These are phyloP conservation scores for Rhynchospora breviuscula DNA, from an alignment of 176 grass and related monocot genomes.

Conservation along the genomic window DNA sequence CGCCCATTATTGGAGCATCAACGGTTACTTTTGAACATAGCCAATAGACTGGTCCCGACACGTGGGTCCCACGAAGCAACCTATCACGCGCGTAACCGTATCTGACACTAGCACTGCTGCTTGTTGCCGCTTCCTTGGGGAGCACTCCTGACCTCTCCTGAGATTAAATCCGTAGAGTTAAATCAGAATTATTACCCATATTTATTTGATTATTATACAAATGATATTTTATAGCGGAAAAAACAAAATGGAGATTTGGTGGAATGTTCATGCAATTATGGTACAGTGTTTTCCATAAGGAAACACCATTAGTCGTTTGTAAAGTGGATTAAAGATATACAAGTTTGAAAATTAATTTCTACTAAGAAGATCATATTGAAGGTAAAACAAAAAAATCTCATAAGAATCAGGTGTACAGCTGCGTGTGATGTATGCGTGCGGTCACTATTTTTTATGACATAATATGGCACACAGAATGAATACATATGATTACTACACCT, in stretches of 20 bases:
- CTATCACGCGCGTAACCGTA: not conserved
- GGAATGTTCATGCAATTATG: not conserved
- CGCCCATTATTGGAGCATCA: not conserved
- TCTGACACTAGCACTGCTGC: not conserved
- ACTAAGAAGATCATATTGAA: no score
- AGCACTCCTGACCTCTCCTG: not conserved
- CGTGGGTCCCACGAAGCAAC: not conserved
- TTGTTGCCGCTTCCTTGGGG: not conserved
- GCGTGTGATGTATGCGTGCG: not conserved
- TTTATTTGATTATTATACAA: not conserved
- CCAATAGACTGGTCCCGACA: no score
- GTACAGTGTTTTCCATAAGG: no score
- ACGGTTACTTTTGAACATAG: not conserved
- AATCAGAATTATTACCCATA: not conserved
- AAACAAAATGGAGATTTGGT: not conserved
- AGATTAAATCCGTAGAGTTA: not conserved
- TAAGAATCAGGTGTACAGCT: not conserved
- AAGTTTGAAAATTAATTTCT: no score
- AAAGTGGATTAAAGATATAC: no score
- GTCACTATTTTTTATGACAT: not conserved
- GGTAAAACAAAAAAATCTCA: no score
- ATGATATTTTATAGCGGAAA: not conserved
- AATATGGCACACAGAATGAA: not conserved
- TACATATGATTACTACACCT: not conserved
- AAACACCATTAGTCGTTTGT: no score